Percentiles rank a stretch among this genome's conserved stretches.
These are phyloP conservation scores for Stephania yunnanensis DNA, from an alignment of 164 flowering plant genomes.

Conservation along the genomic window DNA sequence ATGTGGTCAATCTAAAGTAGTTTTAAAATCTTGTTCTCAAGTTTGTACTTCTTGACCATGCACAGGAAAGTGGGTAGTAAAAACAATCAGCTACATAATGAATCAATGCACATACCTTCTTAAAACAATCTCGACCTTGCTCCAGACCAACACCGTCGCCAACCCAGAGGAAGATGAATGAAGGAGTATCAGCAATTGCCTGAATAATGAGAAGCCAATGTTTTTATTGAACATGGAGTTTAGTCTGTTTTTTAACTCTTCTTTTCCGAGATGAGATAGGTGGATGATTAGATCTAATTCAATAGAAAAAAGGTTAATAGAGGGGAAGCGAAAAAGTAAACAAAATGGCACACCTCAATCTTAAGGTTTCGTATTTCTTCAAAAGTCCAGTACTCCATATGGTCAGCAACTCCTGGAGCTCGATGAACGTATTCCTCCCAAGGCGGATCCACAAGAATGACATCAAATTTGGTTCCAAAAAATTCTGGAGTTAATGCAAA, in stretches of 20 bases:
- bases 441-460: conserved; percentile 95
- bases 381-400: conserved; percentile 91
- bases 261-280: too few species aligned
- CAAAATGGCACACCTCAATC: conserved; percentile 63
- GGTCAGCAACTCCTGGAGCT: conserved; percentile 95
- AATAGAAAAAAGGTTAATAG: too few species aligned
- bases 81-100: neutral
- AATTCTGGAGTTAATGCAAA: conserved; percentile 75
- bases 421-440: conserved; percentile 99
- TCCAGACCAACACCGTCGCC: conserved; percentile 99
- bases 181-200: conserved; percentile 98
- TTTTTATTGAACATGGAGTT: neutral
- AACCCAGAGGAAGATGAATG: conserved; percentile 98
- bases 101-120: conserved; percentile 51
- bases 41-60: neutral
- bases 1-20: neutral
- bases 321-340: neutral
- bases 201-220: conserved; percentile 18
- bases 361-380: conserved; percentile 91
- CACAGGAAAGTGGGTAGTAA: neutral
- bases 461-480: conserved; percentile 95
- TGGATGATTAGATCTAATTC: too few species aligned
- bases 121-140: conserved; percentile 93
- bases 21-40: neutral
- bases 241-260: too few species aligned